Base-by-base conservation (phyloP, 495 filamentous ascomycete species). In the Hyaloscypha bicolor region DNA sequence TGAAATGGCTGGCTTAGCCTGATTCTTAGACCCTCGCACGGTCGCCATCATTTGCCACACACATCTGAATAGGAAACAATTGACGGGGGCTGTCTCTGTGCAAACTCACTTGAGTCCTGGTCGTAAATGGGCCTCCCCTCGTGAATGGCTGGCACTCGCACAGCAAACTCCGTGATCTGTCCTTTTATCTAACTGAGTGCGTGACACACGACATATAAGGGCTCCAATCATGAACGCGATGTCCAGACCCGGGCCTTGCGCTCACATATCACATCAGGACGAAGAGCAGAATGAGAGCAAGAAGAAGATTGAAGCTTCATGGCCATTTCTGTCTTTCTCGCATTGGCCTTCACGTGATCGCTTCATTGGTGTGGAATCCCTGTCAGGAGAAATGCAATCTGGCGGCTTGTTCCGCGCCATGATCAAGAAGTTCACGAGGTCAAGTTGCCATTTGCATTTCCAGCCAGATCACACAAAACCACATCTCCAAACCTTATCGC, bases 11-110 rank as follows among this genome's bases (percentile, higher is more conserved):
- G 25, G 60, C 65, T 39, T 61, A 61, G 61, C 45, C 32, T 39
- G 9, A 19, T 16, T 57, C 45, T 51, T 37, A 21, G 45, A 35
- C 64, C 70, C 70, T 65, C n/a, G 66, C 58, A 66, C 30, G 22
- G 5, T 57, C 21, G 9, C 29, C 61, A 72, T 67, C 64, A 72
- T 69, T 62, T 72, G 63, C 55, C 70, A 69, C 70, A 72, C 55
- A 48, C 30, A 3, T 60, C 25, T 32, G 6, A 62, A 55, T 32
- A 9, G 31, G 56, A 48, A 65, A 62, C 33, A 42, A 60, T 53
- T 52, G 33, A 29, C 37, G 56, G 14, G 21, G 9, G 30, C 9
- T 56, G 53, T n/a, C 4, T 31, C 31, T 25, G 22, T 60, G 35
- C 29, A 30, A 25, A 6, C 22, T 8, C 6, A 21, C 53, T 25